These are phyloP conservation scores for Aechmea fasciata DNA, from an alignment of 176 grass and related monocot species.

Conservation along the genomic window DNA sequence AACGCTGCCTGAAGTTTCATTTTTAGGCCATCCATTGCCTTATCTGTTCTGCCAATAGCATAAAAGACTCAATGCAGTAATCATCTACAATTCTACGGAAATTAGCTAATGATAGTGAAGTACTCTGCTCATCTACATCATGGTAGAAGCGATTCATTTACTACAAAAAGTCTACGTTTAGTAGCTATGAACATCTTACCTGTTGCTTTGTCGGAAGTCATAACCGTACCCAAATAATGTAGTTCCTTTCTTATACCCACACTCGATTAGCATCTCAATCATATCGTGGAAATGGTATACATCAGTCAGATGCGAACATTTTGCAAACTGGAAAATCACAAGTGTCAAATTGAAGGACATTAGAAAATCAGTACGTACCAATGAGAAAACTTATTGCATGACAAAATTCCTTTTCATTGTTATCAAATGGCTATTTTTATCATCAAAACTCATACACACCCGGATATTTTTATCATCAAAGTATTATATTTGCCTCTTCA, in stretches of 20 bases:
- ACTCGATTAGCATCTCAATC: conserved; percentile 81
- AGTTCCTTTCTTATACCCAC: conserved; percentile 77
- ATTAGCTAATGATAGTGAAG: no score
- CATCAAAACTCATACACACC: no score
- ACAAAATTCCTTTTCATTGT: no score
- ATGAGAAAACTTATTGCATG: no score
- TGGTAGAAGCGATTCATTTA: no score
- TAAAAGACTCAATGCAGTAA: not conserved
- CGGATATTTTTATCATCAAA: no score
- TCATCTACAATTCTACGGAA: no score
- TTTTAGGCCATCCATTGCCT: conserved; percentile 69
- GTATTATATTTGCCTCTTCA: no score
- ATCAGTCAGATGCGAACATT: conserved; percentile 42
- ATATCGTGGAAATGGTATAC: conserved; percentile 97
- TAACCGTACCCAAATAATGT: conserved; percentile 95
- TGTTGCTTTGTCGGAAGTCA: conserved; percentile 87
- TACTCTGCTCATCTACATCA: no score
- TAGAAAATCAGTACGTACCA: not conserved
- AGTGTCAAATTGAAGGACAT: conserved; percentile 5
- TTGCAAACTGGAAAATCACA: conserved; percentile 42
- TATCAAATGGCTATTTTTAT: no score
- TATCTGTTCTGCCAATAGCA: conserved; percentile 62
- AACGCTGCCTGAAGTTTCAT: conserved; percentile 82
- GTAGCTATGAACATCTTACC: conserved; percentile 32
- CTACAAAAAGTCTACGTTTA: not conserved